These are phyloP conservation scores for Colletotrichum costaricense DNA, from an alignment of 2,329 filamentous ascomycete species.

Conservation along the genomic window DNA sequence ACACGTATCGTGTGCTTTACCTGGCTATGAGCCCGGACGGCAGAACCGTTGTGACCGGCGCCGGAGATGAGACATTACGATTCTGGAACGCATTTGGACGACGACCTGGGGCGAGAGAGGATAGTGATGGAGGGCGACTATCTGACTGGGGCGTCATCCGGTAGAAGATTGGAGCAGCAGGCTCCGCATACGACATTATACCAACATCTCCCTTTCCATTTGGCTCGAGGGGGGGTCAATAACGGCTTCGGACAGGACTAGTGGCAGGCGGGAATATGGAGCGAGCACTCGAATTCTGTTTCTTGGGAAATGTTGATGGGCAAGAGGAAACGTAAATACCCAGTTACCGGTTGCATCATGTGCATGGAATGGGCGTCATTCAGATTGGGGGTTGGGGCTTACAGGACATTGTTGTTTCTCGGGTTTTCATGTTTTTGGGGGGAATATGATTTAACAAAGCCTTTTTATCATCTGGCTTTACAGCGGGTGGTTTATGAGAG, in stretches of 20 bases:
- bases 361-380: constrained; percentile 34
- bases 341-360: constrained; percentile 29
- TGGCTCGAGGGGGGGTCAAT: neutral
- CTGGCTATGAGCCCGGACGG: constrained; percentile 98
- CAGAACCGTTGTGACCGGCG: constrained; percentile 92
- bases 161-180: constrained; percentile 45
- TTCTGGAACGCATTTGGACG: constrained; percentile 98
- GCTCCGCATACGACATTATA: neutral
- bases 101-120: constrained; percentile 77
- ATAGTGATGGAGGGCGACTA: constrained; percentile 73
- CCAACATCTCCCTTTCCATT: constrained; percentile 8
- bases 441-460: constrained; percentile 1
- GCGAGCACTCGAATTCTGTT: constrained; percentile 11
- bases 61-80: constrained; percentile 92
- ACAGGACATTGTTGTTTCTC: constrained; percentile 7
- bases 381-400: neutral
- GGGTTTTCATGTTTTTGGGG: neutral
- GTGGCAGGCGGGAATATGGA: constrained; percentile 5
- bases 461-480: neutral
- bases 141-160: constrained; percentile 89
- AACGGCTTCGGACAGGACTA: neutral
- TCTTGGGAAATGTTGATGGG: constrained; percentile 9
- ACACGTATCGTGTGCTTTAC: constrained; percentile 96
- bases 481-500: neutral
- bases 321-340: constrained; percentile 27